Evolutionary conservation across 106 monocot genomes (phyloP), one percentile per base, ranked within the genome.

Genomic region (Allium fistulosum): DNA sequence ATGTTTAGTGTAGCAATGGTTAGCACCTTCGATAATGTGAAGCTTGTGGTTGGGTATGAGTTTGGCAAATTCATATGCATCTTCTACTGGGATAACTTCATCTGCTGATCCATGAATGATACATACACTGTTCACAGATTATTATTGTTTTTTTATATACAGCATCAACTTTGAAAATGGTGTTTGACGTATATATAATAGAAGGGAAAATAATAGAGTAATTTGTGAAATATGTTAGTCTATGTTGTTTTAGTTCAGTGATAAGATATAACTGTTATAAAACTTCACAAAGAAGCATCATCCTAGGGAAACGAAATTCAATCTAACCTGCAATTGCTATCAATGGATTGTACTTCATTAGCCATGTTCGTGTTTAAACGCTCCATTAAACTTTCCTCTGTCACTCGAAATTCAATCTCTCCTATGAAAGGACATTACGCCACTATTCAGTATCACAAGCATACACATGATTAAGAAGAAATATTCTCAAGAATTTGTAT

Each of bases 61-160:
- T 59, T 89, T 78, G 7, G 77, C 82, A 72, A 94, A 84, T 62
- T 82, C 75, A 2, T 51, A 59, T 8, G 86, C 86, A 72, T 94
- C 89, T 74, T 82, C 65, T n/a, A 69, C 73, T 56, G 89, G 87
- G 47, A 94, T 63, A 53, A 84, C 72, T 72, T 86, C 86, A 77
- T 94, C 94, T 13, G 37, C 64, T 50, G 93, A 81, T 50, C 93
- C 93, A 84, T 94, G 93, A 69, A 94, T 62, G n/a, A 86, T 94
- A 49, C 86, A 77, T 15, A 94, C 82, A 79, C 89, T 94, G 80
- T 57, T 13, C 49, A 17, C 10, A 63, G 50, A 28, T 11, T 61
- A 28, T 12, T 14, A 61, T 10, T 17, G n/a, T 17, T n/a, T 59
- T 59, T n/a, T 8, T 17, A 58, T 58, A 18, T 16, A 7, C 17